phyloP scores from a whole-genome alignment of 768 basidiomycete species.

The Trametes cinnabarina region DNA sequence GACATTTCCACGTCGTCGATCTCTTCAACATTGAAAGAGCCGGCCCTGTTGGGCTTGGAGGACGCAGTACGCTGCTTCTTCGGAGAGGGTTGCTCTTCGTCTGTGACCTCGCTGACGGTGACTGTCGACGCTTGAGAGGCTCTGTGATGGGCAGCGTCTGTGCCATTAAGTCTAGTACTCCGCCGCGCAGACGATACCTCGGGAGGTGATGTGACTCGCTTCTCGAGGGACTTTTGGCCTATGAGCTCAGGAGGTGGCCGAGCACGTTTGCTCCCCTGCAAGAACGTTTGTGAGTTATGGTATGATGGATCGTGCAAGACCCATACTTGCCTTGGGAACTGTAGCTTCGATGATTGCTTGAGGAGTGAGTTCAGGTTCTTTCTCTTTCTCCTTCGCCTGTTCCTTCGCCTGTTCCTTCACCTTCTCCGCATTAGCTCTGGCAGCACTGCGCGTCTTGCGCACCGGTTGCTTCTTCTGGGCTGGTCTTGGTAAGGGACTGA shows the following conservation, averaged over 20 bases:
- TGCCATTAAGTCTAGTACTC: slow-evolving; percentile 24
- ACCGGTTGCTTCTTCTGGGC: slow-evolving; percentile 37
- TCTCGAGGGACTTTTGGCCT: slow-evolving; percentile 33
- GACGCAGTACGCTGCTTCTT: slow-evolving; percentile 49
- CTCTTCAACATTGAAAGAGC: slow-evolving; percentile 31
- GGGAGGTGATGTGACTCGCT: slow-evolving; percentile 11
- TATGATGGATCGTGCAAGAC: not conserved
- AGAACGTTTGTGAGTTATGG: slow-evolving; percentile 8
- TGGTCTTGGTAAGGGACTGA: slow-evolving; percentile 60
- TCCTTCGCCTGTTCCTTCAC: slow-evolving; percentile 29
- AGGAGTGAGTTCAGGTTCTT: slow-evolving; percentile 40
- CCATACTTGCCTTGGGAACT: slow-evolving; percentile 57
- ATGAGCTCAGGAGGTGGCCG: slow-evolving; percentile 60
- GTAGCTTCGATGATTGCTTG: slow-evolving; percentile 78
- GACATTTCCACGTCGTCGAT: slow-evolving; percentile 35
- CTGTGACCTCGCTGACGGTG: slow-evolving; percentile 39
- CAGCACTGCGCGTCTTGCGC: slow-evolving; percentile 43
- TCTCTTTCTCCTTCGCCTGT: slow-evolving; percentile 23
- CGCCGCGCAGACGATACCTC: slow-evolving; percentile 16
- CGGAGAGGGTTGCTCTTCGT: slow-evolving; percentile 37
- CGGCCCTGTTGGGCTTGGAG: not conserved
- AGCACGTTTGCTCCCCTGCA: slow-evolving; percentile 74
- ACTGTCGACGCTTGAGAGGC: slow-evolving; percentile 1
- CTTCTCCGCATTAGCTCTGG: slow-evolving; percentile 34
- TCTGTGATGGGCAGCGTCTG: slow-evolving; percentile 16